phyloP scores from a whole-genome alignment of 768 basidiomycete species.

The Rhizopogon vesiculosus region DNA sequence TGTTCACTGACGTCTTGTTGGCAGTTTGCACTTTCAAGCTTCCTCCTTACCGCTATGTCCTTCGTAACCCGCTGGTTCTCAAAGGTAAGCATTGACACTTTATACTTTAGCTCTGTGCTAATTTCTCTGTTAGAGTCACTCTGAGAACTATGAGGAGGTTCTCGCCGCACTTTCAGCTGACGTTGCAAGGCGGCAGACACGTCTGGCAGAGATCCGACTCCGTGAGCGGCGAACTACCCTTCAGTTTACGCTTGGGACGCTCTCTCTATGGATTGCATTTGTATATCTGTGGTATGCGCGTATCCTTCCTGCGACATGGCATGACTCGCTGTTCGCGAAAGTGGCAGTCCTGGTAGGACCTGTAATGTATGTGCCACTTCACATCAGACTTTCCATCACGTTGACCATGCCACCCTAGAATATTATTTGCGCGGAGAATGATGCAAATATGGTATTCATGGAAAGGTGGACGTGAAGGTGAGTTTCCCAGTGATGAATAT shows the following conservation, averaged over 20 bases:
- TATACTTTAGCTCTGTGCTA: neutral
- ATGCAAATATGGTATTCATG: slow-evolving; percentile 82
- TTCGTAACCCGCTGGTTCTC: slow-evolving; percentile 24
- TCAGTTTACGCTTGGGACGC: slow-evolving; percentile 71
- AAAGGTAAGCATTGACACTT: slow-evolving; percentile 14
- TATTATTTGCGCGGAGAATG: slow-evolving; percentile 73
- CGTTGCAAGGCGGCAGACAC: slow-evolving; percentile 68
- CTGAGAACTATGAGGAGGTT: slow-evolving; percentile 74
- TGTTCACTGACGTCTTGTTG: slow-evolving; percentile 1
- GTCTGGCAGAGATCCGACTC: slow-evolving; percentile 78
- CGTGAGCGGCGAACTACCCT: slow-evolving; percentile 78
- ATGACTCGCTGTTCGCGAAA: slow-evolving; percentile 30
- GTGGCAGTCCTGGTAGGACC: slow-evolving; percentile 64
- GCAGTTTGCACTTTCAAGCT: neutral
- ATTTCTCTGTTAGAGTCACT: slow-evolving; percentile 7
- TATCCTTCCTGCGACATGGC: slow-evolving; percentile 38
- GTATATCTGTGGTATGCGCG: slow-evolving; percentile 70
- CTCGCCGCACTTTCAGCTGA: slow-evolving; percentile 62
- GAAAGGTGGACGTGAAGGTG: slow-evolving; percentile 80
- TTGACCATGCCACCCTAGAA: slow-evolving; percentile 32
- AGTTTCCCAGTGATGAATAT: neutral
- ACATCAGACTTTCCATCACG: neutral
- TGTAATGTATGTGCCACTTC: slow-evolving; percentile 54
- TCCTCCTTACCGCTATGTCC: slow-evolving; percentile 18
- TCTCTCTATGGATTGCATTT: slow-evolving; percentile 71